Evolutionary conservation across 345 rosid species (phyloP).

Genomic region (Carallia pectinifolia): DNA sequence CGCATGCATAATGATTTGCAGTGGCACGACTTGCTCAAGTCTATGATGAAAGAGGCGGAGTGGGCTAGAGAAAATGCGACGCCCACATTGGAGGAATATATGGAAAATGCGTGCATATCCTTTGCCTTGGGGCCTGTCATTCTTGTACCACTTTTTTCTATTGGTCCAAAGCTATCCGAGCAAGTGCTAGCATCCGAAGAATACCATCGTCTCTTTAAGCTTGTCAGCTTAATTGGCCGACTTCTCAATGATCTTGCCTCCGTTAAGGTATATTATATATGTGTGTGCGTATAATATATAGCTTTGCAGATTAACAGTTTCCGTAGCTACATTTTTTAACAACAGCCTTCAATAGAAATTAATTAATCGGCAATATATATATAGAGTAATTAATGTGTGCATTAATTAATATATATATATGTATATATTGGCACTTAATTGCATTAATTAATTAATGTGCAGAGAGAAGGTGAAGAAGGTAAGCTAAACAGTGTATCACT

Average conservation of each 20-base stretch:
- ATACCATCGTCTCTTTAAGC: slow-evolving; percentile 15
- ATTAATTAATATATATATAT: too few relatives aligned
- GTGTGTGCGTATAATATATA: too few relatives aligned
- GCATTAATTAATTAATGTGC: slow-evolving; percentile 4
- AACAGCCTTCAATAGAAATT: too few relatives aligned
- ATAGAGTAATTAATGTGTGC: too few relatives aligned
- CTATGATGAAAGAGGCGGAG: slow-evolving; percentile 8
- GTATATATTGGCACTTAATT: too few relatives aligned
- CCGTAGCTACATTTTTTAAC: neutral
- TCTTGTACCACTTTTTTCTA: slow-evolving; percentile 7
- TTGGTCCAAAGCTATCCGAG: slow-evolving; percentile 11
- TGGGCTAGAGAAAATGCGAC: neutral
- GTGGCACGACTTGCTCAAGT: slow-evolving; percentile 4
- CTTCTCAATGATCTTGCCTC: slow-evolving; percentile 16
- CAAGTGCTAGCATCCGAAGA: slow-evolving; percentile 6
- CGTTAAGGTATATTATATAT: neutral
- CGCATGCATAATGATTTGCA: too few relatives aligned
- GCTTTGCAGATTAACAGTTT: neutral
- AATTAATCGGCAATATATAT: too few relatives aligned
- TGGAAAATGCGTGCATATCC: neutral
- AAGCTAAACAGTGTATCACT: slow-evolving; percentile 15
- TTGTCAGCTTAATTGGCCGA: slow-evolving; percentile 15
- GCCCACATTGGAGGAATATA: slow-evolving; percentile 7
- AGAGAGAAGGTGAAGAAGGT: slow-evolving; percentile 21
- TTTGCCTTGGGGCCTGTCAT: slow-evolving; percentile 10